Base-by-base conservation (phyloP, 2,329 filamentous ascomycete species). In the Talaromyces sp. region DNA sequence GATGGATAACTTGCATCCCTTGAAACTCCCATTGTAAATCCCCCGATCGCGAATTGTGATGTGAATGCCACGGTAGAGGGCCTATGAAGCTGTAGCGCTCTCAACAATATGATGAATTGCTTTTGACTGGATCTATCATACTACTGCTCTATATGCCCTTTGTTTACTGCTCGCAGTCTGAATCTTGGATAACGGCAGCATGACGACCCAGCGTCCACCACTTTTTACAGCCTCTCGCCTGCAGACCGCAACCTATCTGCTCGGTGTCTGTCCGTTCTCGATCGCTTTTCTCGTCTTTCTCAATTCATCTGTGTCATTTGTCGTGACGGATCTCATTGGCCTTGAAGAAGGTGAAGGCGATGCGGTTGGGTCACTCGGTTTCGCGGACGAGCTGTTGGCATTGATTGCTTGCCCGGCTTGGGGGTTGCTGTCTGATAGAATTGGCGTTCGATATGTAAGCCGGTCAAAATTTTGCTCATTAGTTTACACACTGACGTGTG, bases 271-370 rank as follows among this genome's bases (percentile, higher is more conserved):
- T 58, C 83, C 87, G 41, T 89, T 88, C 77, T 86, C 84, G 69
- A 89, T 89, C 69, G 84, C 85, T 19, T 89, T 89, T 74, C 80
- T 89, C 50, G 87, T 89, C 59, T 89, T 89, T 74, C 80, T 89
- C 68, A 89, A 89, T 74, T 85, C 85, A 66, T 85, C 85, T 60
- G 80, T 89, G 67, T 87, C 85, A 24, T 89, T 89, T 71, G 85
- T 89, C 37, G 84, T 89, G 59, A 89, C 86, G 14, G 85, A 88
- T 71, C 79, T 88, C 61, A 84, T 89, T 68, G 85, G 85, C 6
- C 80, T 84, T 41, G 79, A 80, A 43, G 73, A 83, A 66, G 78
- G 81, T 56, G 85, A 87, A 16, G 87, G 87, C 8, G 83, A 88
- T 78, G 85, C 85, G 7, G 86, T 88, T 16, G 87, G 87, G 7